These are phyloP conservation scores for Dentiscutata heterogama DNA, from an alignment of 371 early-diverging fungal species.

Conservation along the genomic window DNA sequence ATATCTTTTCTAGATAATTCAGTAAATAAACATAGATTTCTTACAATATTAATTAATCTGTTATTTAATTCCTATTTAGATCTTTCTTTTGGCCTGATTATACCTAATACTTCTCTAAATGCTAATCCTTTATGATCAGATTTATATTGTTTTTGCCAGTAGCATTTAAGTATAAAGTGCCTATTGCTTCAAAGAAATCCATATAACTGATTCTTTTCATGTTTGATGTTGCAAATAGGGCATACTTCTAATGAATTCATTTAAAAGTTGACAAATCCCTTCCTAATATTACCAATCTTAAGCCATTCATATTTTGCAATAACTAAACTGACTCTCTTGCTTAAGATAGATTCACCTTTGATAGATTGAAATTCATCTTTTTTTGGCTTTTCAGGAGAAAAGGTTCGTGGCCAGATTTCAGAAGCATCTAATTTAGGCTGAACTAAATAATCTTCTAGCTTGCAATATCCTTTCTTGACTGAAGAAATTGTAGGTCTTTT, in stretches of 20 bases:
- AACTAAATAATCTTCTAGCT: constrained; percentile 28
- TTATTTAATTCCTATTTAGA: not conserved
- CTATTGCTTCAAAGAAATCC: constrained; percentile 19
- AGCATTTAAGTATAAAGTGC: constrained; percentile 22
- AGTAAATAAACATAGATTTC: not conserved
- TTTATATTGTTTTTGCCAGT: constrained; percentile 9
- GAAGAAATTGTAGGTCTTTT: constrained; percentile 29
- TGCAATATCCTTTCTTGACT: not conserved
- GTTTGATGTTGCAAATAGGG: constrained; percentile 20
- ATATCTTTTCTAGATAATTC: constrained; percentile 21
- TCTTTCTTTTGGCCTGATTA: not conserved
- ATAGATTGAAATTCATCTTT: constrained; percentile 17
- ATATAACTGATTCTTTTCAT: constrained; percentile 17
- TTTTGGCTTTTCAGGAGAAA: constrained; percentile 20
- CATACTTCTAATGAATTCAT: not conserved
- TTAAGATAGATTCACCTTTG: not conserved
- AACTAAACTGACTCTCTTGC: constrained; percentile 10
- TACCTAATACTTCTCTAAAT: not conserved
- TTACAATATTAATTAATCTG: constrained; percentile 10
- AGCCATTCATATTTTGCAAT: constrained; percentile 2
- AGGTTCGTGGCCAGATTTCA: not conserved
- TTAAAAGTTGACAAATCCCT: constrained; percentile 31
- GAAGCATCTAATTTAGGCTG: not conserved
- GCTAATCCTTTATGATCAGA: constrained; percentile 16
- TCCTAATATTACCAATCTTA: constrained; percentile 14